Evolutionary conservation across 371 early-diverging fungal genomes (phyloP), one percentile per base, ranked within the genome.

Genomic region (Mortierella sp.): DNA sequence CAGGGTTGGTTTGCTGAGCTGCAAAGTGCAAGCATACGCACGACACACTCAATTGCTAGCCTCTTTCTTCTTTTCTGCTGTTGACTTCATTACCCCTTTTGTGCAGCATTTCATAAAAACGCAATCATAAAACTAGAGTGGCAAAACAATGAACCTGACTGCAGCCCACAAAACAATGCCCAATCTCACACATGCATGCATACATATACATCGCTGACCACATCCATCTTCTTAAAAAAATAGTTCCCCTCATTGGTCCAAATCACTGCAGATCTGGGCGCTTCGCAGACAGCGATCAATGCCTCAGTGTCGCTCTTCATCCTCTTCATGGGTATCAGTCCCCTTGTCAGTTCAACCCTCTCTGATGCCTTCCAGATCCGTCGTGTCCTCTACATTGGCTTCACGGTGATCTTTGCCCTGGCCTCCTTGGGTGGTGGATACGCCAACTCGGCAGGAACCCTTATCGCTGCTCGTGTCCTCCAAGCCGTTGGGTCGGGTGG

Each of bases 401-500:
- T 94, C 5, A 90, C 92, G 44, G 16, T 90, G 1, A 76, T 96
- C 13, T 96, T 92, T 84, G 83, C 90, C 0, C 70, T 83, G 6
- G 91, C 94, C 2, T 93, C 94, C 19, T 72, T 96, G 3, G 94
- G 95, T 0, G 94, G 94, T 57, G 94, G 93, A 28, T 79, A 93
- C 24, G 90, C 95, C 7, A 80, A 82, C 1, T 89, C 74, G n/a
- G 91, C 94, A 48, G 77, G 86, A 8, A 60, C 91, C 9, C 91
- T 96, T 48, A 90, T 94, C 44, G 78, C 87, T 16, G 91, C 95
- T 70, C 92, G 96, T 0, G 82, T 92, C 14, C 81, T 96, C 21
- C 96, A 96, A 84, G 88, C 95, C 14, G 88, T 90, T 42, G 96
- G 96, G 8, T 90, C 95, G 13, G 93, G 95, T 38, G 95, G 95